Evolutionary conservation across 2,329 filamentous ascomycete genomes (phyloP), one percentile per base, ranked within the genome.

Genomic region (Rhinocladiella similis): DNA sequence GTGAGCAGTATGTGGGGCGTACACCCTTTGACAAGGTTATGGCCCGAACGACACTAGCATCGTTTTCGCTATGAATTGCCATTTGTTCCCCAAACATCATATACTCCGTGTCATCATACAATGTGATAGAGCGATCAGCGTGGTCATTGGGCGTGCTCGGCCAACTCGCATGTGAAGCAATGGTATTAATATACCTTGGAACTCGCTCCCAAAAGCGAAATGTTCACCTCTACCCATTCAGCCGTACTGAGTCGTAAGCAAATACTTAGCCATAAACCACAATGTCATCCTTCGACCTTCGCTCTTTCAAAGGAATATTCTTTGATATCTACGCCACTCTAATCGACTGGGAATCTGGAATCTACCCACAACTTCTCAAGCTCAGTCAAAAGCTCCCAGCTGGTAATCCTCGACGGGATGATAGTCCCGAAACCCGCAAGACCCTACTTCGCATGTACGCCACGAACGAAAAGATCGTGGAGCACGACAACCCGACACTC

Each of bases 281-380:
- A 5, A 46, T 46, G 43, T n/a, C 29, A 9, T 12, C 43, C 5
- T 46, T 46, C 19, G 43, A 46, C n/a, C 43, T 46, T 1, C 13
- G 20, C 6, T 16, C n/a, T 7, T 22, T 27, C 43, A 46, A 46
- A 27, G 43, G 20, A 7, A 22, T 90, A 49, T 85, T 83, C 66
- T 91, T 92, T 72, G 89, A 93, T 72, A 85, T 88, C 74, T 92
- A 89, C 70, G 88, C 88, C 69, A 92, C 89, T 0, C 79, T 92
- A 3, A 83, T 92, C 59, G 87, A 92, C 76, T 91, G 87, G 87
- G 86, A 91, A 70, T 68, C 75, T 10, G 87, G 87, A 57, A 80
- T 90, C 54, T 50, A 50, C 18, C 33, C 35, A 3, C 46, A 50
- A 25, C 39, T 58, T 25, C 43, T 47, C 7, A 13, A 39, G 1